Conservation (phyloP, 2,329 filamentous ascomycete species). For the Drechslerella coelobrocha region DNA sequence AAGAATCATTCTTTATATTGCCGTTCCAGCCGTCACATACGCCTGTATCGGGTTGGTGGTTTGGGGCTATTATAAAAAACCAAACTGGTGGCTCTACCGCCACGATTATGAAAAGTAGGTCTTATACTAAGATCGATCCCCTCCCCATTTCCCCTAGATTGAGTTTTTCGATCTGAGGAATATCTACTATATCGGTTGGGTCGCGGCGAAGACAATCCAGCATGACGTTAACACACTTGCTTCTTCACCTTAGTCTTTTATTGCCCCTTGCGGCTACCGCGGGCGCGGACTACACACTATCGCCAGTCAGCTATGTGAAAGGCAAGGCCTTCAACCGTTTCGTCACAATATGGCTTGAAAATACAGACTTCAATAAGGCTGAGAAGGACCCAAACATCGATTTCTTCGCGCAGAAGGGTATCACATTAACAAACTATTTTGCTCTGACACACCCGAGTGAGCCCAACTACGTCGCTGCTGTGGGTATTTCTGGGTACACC, state of each 20-base stretch:
- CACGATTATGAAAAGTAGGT: neutral
- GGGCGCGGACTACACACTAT: slow-evolving; percentile 30
- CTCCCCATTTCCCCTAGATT: neutral
- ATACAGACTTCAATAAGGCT: slow-evolving; percentile 73
- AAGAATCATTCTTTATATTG: neutral
- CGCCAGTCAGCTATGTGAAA: slow-evolving; percentile 68
- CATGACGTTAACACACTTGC: slow-evolving; percentile 32
- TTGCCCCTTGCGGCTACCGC: slow-evolving; percentile 3
- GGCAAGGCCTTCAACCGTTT: slow-evolving; percentile 77
- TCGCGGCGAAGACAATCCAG: neutral
- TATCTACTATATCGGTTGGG: neutral
- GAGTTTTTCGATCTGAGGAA: neutral
- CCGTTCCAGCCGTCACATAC: neutral
- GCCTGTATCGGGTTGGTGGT: neutral
- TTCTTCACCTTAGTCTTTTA: slow-evolving; percentile 27
- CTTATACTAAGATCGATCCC: neutral
- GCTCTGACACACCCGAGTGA: slow-evolving; percentile 75
- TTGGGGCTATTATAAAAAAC: neutral
- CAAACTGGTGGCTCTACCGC: neutral
- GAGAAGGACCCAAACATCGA: slow-evolving; percentile 67
- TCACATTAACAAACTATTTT: slow-evolving; percentile 67
- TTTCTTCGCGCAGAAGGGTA: slow-evolving; percentile 68
- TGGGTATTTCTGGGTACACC: slow-evolving; percentile 57
- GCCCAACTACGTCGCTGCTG: slow-evolving; percentile 77
- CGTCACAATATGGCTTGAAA: slow-evolving; percentile 78